These are phyloP conservation scores for Parascedosporium putredinis DNA, from an alignment of 2,329 filamentous ascomycete genomes.

Conservation along the genomic window DNA sequence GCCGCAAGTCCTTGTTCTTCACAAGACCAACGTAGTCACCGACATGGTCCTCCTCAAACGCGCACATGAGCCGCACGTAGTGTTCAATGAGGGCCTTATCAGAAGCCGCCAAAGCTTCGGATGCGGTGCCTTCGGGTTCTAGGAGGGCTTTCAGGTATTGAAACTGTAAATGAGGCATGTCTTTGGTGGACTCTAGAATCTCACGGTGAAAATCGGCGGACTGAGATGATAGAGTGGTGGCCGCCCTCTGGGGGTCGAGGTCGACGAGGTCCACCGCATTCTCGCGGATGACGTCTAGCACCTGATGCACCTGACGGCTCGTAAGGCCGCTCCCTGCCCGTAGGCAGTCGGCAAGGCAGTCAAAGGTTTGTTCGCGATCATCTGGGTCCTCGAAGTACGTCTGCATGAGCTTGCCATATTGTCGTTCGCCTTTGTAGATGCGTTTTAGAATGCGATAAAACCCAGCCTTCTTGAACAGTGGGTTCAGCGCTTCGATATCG, in stretches of 20 bases:
- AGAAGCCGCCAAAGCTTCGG: conserved; percentile 20
- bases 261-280: conserved; percentile 57
- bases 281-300: conserved; percentile 55
- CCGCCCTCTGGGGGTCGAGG: conserved; percentile 56
- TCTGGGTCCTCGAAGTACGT: conserved; percentile 79
- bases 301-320: conserved; percentile 61
- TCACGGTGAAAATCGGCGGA: conserved; percentile 55
- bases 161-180: conserved; percentile 57
- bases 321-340: conserved; percentile 51
- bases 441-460: conserved; percentile 91
- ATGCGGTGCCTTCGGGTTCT: conserved; percentile 41
- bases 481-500: conserved; percentile 65
- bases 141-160: conserved; percentile 67
- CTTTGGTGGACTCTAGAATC: conserved; percentile 50
- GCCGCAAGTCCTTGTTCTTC: conserved; percentile 64
- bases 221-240: conserved; percentile 51
- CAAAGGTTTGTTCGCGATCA: conserved; percentile 65
- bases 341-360: conserved; percentile 67
- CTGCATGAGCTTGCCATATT: conserved; percentile 67
- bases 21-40: conserved; percentile 72
- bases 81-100: conserved; percentile 61
- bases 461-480: conserved; percentile 64
- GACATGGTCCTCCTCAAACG: conserved; percentile 70
- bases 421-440: conserved; percentile 68
- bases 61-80: conserved; percentile 88